Base-by-base conservation (phyloP, 352 stramenopile species). In the Globisporangium paroecandrum region DNA sequence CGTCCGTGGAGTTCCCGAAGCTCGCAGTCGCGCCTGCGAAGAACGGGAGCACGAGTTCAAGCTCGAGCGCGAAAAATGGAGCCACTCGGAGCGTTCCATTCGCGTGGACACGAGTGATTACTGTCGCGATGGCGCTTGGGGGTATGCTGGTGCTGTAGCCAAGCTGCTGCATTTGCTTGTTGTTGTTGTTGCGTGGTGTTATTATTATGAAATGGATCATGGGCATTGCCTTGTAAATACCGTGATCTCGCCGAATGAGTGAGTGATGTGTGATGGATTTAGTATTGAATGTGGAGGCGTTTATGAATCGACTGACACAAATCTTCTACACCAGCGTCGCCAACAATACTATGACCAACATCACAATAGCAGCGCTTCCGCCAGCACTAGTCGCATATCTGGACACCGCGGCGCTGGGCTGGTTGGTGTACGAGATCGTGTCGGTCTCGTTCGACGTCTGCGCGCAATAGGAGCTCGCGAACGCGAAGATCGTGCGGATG, bases 1-100 rank as follows among this genome's bases (percentile, higher is more conserved):
- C 73, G 6, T 70, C 69, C 9, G 78, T 84, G 53, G 69, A 56
- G n/a, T 90, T 90, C 49, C 76, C 77, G 18, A 67, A 63, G 56
- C 73, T 89, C n/a, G 58, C 58, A 0, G 66, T 71, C 66, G 83
- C 22, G 62, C 72, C 4, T 58, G 75, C 18, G 70, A 51, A n/a
- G 69, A 82, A 55, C 73, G 61, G n/a, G 60, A 59, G 58, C 53
- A 56, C 49, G 29, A 46, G 24, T 9, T 10, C 12, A 24, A 43
- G 12, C 27, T 65, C 4, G 22, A 38, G 24, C 12, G 61, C 62
- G 2, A 58, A 55, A 29, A 54, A 22, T 15, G n/a, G 32, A 13
- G n/a, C 10, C 29, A 34, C 20, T n/a, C 7, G 3, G 9, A 62
- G n/a, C 18, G 18, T 27, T 51, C 18, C 43, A 24, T 12, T 20